Base-by-base conservation (phyloP, 805 yeast species). In the Maudiozyma pseudohumilis region DNA sequence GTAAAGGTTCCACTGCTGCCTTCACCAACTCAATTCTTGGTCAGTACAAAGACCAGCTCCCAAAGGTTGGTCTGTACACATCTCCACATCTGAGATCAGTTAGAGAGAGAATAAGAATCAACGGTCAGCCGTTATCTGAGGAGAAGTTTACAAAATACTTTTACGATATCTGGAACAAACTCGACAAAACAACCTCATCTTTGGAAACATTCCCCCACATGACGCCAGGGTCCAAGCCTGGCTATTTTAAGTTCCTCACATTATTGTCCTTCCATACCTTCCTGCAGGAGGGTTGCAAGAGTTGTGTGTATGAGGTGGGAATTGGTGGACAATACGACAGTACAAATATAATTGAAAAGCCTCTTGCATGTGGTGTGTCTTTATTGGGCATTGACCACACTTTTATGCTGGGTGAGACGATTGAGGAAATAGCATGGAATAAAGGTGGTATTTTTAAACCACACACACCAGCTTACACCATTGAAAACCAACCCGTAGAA, bases 301-400 rank as follows among this genome's bases (percentile, higher is more conserved):
- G 95, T 25, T 96, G 97, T 10, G 80, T 92, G 27, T 87, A 84
- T 54, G 99, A 92, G 59, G 99, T 94, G 22, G 99, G 99, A 17
- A 95, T 92, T 34, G 99, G 99, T 21, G 99, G 99, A 6, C 94
- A 84, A 55, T 86, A 77, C 52, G 99, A 92, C 59, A 85, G 96
- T n/a, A 92, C 99, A 10, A 92, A 92, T 56, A 72, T 92, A 2
- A 74, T 92, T 34, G 75, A 69, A 30, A 63, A 68, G 30, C 97
- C 98, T 15, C 72, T 83, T 0, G 88, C 77, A 1, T 79, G 95
- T 33, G 98, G 94, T 27, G 80, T 92, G 13, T 65, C 92, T 2
- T 72, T 89, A 5, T 62, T 92, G 42, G 98, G 97, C 1, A 80
- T 92, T 31, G 99, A 92, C 58, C 99, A 92, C 59, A 80, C 87